phyloP scores from a whole-genome alignment of 1,284 basidiomycete genomes.

The Cryptococcus hybrid region DNA sequence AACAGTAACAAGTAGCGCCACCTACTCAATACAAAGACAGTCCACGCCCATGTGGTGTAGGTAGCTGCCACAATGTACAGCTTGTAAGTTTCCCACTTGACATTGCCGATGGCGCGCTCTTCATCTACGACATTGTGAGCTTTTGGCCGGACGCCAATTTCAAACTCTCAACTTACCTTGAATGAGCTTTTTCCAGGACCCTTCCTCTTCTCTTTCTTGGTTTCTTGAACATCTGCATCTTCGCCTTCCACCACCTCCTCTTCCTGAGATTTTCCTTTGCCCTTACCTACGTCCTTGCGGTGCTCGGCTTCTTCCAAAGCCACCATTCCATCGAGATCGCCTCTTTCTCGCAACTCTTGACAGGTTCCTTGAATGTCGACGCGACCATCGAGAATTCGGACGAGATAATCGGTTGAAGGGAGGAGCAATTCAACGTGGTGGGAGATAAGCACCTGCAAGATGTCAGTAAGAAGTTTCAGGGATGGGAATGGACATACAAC shows the following conservation, averaged over 20 bases:
- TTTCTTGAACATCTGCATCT: slow-evolving; percentile 32
- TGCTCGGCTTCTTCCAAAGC: slow-evolving; percentile 52
- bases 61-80: slow-evolving; percentile 62
- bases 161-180: slow-evolving; percentile 24
- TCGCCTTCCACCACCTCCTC: slow-evolving; percentile 38
- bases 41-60: slow-evolving; percentile 41
- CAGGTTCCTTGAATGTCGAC: slow-evolving; percentile 61
- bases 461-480: background rate
- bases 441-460: slow-evolving; percentile 66
- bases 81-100: slow-evolving; percentile 76
- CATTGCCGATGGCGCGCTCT: slow-evolving; percentile 67
- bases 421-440: slow-evolving; percentile 77
- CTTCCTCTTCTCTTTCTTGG: slow-evolving; percentile 39
- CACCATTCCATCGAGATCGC: slow-evolving; percentile 52
- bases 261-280: slow-evolving; percentile 52
- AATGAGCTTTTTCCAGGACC: slow-evolving; percentile 43
- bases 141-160: background rate
- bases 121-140: slow-evolving; percentile 27
- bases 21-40: slow-evolving; percentile 35
- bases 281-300: slow-evolving; percentile 52
- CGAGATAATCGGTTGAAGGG: slow-evolving; percentile 60
- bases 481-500: slow-evolving; percentile 48
- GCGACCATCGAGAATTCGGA: slow-evolving; percentile 63
- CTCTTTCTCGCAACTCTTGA: slow-evolving; percentile 57
- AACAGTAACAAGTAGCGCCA: background rate